Evolutionary conservation across 306 rosid genomes (phyloP).

Genomic region (Alnus rubra): DNA sequence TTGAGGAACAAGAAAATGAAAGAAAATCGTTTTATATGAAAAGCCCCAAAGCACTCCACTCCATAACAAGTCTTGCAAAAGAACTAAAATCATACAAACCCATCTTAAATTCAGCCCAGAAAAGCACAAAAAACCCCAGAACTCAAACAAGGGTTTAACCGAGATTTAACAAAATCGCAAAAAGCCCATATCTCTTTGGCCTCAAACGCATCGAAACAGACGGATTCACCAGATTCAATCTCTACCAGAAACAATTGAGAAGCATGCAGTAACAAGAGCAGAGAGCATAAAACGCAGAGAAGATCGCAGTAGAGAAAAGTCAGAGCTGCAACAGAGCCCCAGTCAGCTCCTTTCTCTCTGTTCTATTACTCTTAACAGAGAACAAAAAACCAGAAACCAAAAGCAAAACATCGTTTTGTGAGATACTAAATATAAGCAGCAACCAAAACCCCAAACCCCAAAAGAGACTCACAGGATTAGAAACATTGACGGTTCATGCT

Average conservation of each 20-base stretch:
- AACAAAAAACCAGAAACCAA: neutral
- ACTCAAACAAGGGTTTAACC: neutral
- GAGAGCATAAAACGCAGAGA: neutral
- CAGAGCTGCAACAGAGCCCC: slow-evolving; percentile 73
- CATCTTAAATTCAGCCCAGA: neutral
- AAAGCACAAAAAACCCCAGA: neutral
- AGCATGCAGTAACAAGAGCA: slow-evolving; percentile 40
- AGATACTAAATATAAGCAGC: neutral
- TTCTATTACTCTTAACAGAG: slow-evolving; percentile 3
- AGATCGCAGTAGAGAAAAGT: slow-evolving; percentile 21
- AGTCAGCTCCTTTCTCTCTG: slow-evolving; percentile 36
- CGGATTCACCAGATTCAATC: slow-evolving; percentile 37
- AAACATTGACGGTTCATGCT: slow-evolving; percentile 12
- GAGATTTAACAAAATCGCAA: neutral
- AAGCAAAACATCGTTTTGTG: neutral
- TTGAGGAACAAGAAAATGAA: slow-evolving; percentile 62
- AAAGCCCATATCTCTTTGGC: slow-evolving; percentile 53
- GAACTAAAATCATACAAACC: neutral
- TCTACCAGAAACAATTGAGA: slow-evolving; percentile 36
- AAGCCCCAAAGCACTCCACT: slow-evolving; percentile 58
- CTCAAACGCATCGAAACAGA: slow-evolving; percentile 87
- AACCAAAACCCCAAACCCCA: neutral
- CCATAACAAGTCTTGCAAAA: slow-evolving; percentile 73
- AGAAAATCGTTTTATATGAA: slow-evolving; percentile 60
- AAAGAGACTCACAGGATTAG: slow-evolving; percentile 33